Evolutionary conservation across 2,329 filamentous ascomycete genomes (phyloP), one percentile per base, ranked within the genome.

Genomic region (Fusarium pilosicola): DNA sequence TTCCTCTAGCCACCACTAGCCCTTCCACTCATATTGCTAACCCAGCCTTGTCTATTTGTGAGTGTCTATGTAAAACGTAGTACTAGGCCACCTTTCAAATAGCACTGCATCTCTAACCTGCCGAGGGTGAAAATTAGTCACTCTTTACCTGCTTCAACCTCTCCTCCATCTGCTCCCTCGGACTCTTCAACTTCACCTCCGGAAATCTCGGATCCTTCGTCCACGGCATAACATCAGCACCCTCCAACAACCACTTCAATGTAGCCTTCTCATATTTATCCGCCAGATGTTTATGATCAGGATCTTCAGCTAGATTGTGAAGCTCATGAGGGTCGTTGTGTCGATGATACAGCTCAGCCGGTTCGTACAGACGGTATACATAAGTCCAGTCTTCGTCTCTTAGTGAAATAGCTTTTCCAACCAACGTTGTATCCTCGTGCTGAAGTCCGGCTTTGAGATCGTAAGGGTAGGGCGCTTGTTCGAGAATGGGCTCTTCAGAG

Each of bases 391-490:
- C 74, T 57, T 80, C 71, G 41, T 82, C 77, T 1, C 83, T 76
- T 6, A 84, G 68, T 6, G 80, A 77, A 1, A 86, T 80, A 2
- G 83, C 82, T 56, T 86, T 86, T 0, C 85, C 85, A 1, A 85
- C 84, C 0, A 86, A 65, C 0, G 76, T 77, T 0, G 84, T 84
- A 54, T 86, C 83, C 17, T 85, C 80, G 65, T 87, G 85, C 68
- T 86, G 85, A 10, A 87, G 79, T 1, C 76, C 79, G 0, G 80
- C 81, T 67, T 87, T 86, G 52, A 87, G 80, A 54, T 86, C 85
- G 60, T 86, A 87, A 1, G 85, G 84, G 39, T 82, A 87, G 0
- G 81, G 80, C 0, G 81, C 79, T 57, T 84, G 80, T 62, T 87
- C 85, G 0, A 87, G 76, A 2, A 87, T 75, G 5, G 85, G 85